These are phyloP conservation scores for Globisporangium nodosum DNA, from an alignment of 352 stramenopile species.

Conservation along the genomic window DNA sequence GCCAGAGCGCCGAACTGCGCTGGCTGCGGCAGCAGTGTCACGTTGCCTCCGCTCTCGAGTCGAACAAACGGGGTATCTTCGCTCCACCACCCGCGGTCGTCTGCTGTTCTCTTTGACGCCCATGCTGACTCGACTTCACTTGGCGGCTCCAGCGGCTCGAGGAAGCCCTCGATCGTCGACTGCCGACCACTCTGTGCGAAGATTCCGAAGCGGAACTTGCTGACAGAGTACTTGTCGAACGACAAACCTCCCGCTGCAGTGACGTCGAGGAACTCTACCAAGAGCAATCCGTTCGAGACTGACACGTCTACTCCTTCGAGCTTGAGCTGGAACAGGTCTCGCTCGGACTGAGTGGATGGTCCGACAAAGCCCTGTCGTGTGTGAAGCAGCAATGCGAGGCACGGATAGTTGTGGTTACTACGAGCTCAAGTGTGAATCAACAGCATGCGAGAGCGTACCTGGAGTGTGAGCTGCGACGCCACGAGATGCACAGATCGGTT, in stretches of 20 bases:
- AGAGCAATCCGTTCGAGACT: constrained; percentile 41
- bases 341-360: constrained; percentile 32
- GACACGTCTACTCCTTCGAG: constrained; percentile 33
- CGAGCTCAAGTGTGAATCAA: neutral
- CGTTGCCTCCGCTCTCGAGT: constrained; percentile 26
- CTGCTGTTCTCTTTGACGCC: neutral
- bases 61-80: constrained; percentile 16
- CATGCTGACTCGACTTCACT: neutral
- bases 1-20: constrained; percentile 38
- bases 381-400: no score
- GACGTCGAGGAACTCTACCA: constrained; percentile 33
- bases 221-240: constrained; percentile 65
- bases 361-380: constrained; percentile 37
- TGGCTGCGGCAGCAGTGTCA: constrained; percentile 41
- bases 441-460: constrained; percentile 16
- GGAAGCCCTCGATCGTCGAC: constrained; percentile 36
- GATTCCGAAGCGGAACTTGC: constrained; percentile 48
- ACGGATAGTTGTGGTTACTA: neutral
- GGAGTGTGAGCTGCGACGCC: constrained; percentile 39
- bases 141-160: constrained; percentile 24
- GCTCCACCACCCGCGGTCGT: neutral
- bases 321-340: constrained; percentile 30
- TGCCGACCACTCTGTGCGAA: constrained; percentile 22
- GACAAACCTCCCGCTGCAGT: constrained; percentile 21
- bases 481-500: constrained; percentile 26